These are phyloP conservation scores for Lepraria neglecta DNA, from an alignment of 495 filamentous ascomycete genomes.

Conservation along the genomic window DNA sequence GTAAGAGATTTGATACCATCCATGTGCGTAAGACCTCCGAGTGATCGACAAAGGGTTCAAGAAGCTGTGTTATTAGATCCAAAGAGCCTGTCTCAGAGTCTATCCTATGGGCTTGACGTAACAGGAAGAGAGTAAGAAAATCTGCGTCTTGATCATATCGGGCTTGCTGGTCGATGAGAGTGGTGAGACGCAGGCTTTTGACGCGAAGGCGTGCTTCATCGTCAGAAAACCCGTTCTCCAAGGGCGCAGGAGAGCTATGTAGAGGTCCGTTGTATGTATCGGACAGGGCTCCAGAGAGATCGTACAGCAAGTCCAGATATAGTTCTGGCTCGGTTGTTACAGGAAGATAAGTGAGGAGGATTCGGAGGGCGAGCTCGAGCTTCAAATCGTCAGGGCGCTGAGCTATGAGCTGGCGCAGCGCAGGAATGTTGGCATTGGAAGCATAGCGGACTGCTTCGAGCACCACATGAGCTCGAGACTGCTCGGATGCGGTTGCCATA, in stretches of 20 bases:
- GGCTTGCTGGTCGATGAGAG: slow-evolving; percentile 45
- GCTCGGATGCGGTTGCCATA: not conserved
- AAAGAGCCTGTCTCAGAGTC: slow-evolving; percentile 75
- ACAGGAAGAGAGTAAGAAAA: slow-evolving; percentile 60
- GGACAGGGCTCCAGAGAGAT: slow-evolving; percentile 32
- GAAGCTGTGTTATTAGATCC: slow-evolving; percentile 60
- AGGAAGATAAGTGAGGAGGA: slow-evolving; percentile 79
- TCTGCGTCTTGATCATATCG: slow-evolving; percentile 45
- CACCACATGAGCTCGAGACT: slow-evolving; percentile 38
- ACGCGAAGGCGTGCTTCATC: slow-evolving; percentile 61
- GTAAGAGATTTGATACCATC: slow-evolving; percentile 72
- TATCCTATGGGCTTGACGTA: slow-evolving; percentile 67
- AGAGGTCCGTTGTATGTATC: not conserved
- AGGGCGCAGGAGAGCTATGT: not conserved
- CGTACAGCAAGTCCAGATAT: slow-evolving; percentile 56
- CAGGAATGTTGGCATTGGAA: slow-evolving; percentile 51
- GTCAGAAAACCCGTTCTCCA: slow-evolving; percentile 46
- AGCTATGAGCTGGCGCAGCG: slow-evolving; percentile 55
- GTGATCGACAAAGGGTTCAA: slow-evolving; percentile 67
- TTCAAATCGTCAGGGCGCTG: slow-evolving; percentile 53
- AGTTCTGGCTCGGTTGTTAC: slow-evolving; percentile 60
- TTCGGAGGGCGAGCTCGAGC: slow-evolving; percentile 64
- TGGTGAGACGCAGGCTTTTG: slow-evolving; percentile 61
- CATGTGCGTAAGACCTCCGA: slow-evolving; percentile 62
- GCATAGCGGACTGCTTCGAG: slow-evolving; percentile 44